Conservation (phyloP, 108 stramenopile genomes). For the Stephanodiscus minutulus region DNA sequence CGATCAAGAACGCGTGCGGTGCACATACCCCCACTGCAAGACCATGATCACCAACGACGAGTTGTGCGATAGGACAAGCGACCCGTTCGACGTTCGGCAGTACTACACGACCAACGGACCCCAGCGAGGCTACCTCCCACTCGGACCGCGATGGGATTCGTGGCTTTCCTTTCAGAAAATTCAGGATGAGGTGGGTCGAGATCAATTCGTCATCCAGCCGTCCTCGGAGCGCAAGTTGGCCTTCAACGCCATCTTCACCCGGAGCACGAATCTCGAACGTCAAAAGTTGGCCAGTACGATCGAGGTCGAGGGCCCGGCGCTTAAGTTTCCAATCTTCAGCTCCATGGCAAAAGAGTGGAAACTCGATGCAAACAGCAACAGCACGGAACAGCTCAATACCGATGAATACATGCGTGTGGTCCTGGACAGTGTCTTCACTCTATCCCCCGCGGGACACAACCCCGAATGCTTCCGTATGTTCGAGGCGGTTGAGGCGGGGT, state of each 20-base stretch:
- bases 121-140: constrained; percentile 21
- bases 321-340: constrained; percentile 12
- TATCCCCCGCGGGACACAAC: constrained; percentile 24
- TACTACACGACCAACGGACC: constrained; percentile 16
- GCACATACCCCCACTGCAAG: constrained; percentile 9
- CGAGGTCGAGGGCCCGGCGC: not conserved
- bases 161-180: constrained; percentile 20
- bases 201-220: not conserved
- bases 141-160: constrained; percentile 36
- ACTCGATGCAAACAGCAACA: not conserved
- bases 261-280: constrained; percentile 24
- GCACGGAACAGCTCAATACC: constrained; percentile 26
- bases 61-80: not conserved
- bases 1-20: not conserved
- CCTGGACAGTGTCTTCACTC: constrained; percentile 24
- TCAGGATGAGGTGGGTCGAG: not conserved
- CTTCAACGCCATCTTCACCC: constrained; percentile 46
- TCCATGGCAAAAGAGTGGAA: constrained; percentile 25
- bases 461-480: constrained; percentile 22
- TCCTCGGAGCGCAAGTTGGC: constrained; percentile 18
- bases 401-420: constrained; percentile 16
- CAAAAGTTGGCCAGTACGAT: constrained; percentile 10
- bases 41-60: constrained; percentile 10
- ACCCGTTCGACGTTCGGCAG: constrained; percentile 17
- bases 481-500: constrained; percentile 19